Conservation (phyloP, 2,329 filamentous ascomycete species). For the Chaetomium olivaceum region DNA sequence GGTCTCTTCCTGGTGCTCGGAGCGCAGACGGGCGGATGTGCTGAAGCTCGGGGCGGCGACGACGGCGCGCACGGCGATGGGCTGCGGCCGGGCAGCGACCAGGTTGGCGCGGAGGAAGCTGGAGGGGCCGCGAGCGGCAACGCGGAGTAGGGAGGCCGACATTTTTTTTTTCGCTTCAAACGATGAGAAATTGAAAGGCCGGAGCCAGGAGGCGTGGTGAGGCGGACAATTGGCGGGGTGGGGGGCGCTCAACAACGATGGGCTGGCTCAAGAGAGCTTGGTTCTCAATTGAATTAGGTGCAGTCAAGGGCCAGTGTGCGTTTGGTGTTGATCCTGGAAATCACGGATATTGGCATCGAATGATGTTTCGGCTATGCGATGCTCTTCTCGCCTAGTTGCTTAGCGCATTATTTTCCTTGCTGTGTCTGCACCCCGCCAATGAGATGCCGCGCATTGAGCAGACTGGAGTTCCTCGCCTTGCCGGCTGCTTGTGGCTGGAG, state of each 20-base stretch:
- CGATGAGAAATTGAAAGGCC: conserved; percentile 17
- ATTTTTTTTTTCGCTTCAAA: conserved; percentile 31
- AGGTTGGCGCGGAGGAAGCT: conserved; percentile 65
- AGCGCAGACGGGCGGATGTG: conserved; percentile 58
- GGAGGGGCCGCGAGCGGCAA: conserved; percentile 67
- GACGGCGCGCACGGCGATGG: conserved; percentile 57
- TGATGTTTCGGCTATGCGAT: conserved; percentile 35
- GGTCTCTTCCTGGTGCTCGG: conserved; percentile 85
- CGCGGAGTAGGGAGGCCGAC: conserved; percentile 67
- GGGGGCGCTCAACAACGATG: conserved; percentile 28
- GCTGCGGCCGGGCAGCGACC: conserved; percentile 55
- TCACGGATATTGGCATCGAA: conserved; percentile 38
- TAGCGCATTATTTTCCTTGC: conserved; percentile 21
- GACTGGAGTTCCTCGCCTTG: background rate
- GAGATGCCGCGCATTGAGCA: background rate
- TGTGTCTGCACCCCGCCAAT: conserved; percentile 20
- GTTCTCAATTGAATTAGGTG: conserved; percentile 28
- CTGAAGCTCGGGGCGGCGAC: conserved; percentile 60
- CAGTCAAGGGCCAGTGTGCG: conserved; percentile 26
- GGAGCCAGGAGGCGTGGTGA: conserved; percentile 20
- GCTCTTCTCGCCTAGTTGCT: conserved; percentile 28
- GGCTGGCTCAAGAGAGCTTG: conserved; percentile 28
- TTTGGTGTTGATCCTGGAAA: conserved; percentile 27
- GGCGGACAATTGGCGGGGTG: conserved; percentile 28
- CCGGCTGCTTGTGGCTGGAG: background rate